These are phyloP conservation scores for Tulasnella sp. DNA, from an alignment of 768 basidiomycete species.

Conservation along the genomic window DNA sequence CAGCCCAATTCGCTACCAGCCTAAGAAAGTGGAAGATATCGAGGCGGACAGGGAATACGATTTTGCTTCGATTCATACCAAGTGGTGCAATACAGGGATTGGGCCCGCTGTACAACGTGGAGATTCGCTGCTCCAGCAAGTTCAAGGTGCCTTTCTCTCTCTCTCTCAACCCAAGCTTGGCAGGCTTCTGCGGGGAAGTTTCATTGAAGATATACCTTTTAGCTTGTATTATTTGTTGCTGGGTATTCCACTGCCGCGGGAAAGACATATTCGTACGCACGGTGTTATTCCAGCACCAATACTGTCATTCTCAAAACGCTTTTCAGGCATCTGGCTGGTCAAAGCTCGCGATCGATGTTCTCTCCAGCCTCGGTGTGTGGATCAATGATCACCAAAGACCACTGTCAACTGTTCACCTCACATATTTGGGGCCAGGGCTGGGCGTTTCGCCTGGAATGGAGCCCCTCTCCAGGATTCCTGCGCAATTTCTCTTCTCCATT, in stretches of 20 bases:
- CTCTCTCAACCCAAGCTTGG: neutral
- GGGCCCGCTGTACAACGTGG: neutral
- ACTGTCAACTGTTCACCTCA: too few species aligned
- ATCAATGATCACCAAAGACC: too few species aligned
- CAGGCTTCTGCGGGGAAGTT: neutral
- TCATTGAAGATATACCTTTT: neutral
- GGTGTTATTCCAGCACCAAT: neutral
- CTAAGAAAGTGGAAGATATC: conserved; percentile 1
- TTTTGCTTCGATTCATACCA: neutral
- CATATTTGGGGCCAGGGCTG: neutral
- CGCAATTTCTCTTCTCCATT: neutral
- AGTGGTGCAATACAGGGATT: neutral
- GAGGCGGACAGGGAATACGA: neutral
- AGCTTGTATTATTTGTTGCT: conserved; percentile 1
- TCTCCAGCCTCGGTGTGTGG: neutral
- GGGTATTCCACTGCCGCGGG: neutral
- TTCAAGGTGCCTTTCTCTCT: neutral
- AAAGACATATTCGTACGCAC: neutral
- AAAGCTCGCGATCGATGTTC: neutral
- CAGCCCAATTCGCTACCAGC: neutral
- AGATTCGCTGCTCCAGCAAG: neutral
- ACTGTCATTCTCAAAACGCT: too few species aligned
- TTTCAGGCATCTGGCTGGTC: neutral
- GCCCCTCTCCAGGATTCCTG: neutral
- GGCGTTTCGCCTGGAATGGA: neutral